Conservation (phyloP, 305 asterid species). For the Ruellia speciosa region DNA sequence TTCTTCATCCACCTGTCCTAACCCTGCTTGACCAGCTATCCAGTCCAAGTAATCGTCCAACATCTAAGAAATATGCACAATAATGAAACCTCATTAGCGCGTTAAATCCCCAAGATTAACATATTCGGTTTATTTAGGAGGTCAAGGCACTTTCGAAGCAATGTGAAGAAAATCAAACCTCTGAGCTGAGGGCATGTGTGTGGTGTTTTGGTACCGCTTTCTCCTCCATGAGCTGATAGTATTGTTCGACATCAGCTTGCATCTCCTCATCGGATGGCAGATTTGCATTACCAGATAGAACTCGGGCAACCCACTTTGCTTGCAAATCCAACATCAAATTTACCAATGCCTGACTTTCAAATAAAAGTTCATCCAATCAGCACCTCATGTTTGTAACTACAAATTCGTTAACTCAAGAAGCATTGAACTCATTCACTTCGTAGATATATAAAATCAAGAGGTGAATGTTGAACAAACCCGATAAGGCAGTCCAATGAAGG, state of each 20-base stretch:
- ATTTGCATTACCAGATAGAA: slow-evolving; percentile 36
- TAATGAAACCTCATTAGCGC: background rate
- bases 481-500: slow-evolving; percentile 38
- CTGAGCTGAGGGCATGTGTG: slow-evolving; percentile 29
- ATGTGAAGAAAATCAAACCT: slow-evolving; percentile 20
- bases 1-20: background rate
- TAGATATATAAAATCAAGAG: too few species aligned
- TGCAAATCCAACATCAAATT: slow-evolving; percentile 35
- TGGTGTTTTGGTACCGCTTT: slow-evolving; percentile 45
- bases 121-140: background rate
- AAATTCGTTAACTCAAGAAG: too few species aligned
- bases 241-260: slow-evolving; percentile 31
- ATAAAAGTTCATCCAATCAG: background rate
- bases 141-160: background rate
- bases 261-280: slow-evolving; percentile 49
- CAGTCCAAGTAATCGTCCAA: background rate
- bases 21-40: background rate
- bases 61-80: background rate
- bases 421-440: too few species aligned
- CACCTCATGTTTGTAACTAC: too few species aligned
- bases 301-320: slow-evolving; percentile 52
- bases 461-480: background rate
- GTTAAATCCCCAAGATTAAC: background rate
- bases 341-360: background rate
- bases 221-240: slow-evolving; percentile 38